These are phyloP conservation scores for Athelia psychrophila DNA, from an alignment of 1,284 basidiomycete species.

Conservation along the genomic window DNA sequence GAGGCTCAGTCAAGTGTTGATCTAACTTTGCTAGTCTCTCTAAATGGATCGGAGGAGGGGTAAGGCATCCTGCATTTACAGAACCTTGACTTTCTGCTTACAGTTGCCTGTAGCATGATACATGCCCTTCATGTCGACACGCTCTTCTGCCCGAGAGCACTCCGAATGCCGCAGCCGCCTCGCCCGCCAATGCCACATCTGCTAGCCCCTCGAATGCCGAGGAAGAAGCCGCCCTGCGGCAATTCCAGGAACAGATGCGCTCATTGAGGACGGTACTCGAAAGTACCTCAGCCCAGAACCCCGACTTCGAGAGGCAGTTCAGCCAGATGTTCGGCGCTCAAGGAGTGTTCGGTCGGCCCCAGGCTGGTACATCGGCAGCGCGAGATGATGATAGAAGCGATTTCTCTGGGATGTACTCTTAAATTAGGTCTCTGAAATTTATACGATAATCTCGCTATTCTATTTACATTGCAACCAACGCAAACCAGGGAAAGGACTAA, in stretches of 20 bases:
- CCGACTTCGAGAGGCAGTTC: too few species aligned
- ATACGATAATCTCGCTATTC: background rate
- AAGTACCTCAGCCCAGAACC: background rate
- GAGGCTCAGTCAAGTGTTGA: background rate
- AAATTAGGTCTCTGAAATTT: slow-evolving; percentile 7
- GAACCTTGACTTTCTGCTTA: slow-evolving; percentile 8
- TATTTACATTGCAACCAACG: too few species aligned
- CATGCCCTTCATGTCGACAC: slow-evolving; percentile 62
- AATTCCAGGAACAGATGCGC: background rate
- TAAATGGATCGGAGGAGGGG: slow-evolving; percentile 60
- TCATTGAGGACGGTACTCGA: background rate
- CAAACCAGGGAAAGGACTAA: too few species aligned
- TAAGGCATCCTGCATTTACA: slow-evolving; percentile 27
- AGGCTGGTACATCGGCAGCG: background rate
- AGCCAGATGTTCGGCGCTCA: too few species aligned
- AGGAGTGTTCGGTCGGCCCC: background rate
- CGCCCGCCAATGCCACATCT: background rate
- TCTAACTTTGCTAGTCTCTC: slow-evolving; percentile 42
- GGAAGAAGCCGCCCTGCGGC: background rate
- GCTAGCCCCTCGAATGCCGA: background rate
- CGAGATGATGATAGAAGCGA: slow-evolving; percentile 24
- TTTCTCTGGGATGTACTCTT: slow-evolving; percentile 55
- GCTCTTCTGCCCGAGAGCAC: slow-evolving; percentile 29
- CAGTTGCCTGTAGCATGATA: slow-evolving; percentile 44
- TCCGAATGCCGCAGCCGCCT: background rate